Percentiles rank a stretch among this genome's conserved stretches.
These are phyloP conservation scores for Erodium maritimum DNA, from an alignment of 345 rosid species.

Conservation along the genomic window DNA sequence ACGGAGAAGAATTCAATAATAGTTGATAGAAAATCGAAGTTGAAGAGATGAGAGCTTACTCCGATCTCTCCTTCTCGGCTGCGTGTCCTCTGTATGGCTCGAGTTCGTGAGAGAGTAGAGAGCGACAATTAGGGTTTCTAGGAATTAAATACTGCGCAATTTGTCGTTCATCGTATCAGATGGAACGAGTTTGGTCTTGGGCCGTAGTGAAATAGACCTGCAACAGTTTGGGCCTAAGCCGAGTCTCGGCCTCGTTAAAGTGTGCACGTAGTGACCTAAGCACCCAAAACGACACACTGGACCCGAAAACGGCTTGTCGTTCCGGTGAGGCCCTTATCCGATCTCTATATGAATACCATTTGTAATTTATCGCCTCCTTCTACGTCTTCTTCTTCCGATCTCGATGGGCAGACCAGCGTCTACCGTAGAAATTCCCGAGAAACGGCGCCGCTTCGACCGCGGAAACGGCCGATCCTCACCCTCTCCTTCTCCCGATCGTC, in stretches of 20 bases:
- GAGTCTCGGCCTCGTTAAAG: too few species aligned
- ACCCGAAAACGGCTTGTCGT: too few species aligned
- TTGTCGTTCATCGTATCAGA: too few species aligned
- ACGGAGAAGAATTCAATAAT: not conserved
- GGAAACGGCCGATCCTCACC: conserved; percentile 16
- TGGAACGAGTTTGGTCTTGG: not conserved
- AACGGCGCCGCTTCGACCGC: conserved; percentile 13
- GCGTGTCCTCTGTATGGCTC: not conserved
- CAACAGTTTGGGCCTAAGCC: too few species aligned
- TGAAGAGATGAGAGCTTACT: not conserved
- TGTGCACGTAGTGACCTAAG: too few species aligned
- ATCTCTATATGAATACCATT: too few species aligned
- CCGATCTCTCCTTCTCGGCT: not conserved
- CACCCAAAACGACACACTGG: too few species aligned
- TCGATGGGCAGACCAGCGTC: conserved; percentile 27
- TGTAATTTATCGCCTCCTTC: not conserved
- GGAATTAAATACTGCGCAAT: not conserved
- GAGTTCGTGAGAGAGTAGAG: not conserved
- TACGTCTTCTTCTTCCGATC: not conserved
- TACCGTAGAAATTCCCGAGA: conserved; percentile 17
- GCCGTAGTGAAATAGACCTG: too few species aligned
- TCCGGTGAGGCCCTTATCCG: too few species aligned
- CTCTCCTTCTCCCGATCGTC: conserved; percentile 23
- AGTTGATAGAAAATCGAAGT: not conserved
- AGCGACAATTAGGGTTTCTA: not conserved